Conservation (phyloP, 306 rosid genomes). For the Corylus heterophylla region DNA sequence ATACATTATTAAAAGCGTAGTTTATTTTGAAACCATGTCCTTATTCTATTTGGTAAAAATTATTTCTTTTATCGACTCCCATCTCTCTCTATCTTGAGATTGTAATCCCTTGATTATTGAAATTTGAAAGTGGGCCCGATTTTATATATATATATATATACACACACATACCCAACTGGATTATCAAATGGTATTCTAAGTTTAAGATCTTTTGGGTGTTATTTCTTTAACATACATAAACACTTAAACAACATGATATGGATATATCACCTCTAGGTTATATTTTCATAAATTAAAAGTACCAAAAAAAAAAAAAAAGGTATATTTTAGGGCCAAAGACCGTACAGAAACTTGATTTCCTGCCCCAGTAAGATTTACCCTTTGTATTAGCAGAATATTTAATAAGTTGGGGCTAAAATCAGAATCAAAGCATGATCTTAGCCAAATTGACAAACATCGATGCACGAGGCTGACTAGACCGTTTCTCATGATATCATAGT, state of each 20-base stretch:
- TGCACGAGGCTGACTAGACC: constrained; percentile 9
- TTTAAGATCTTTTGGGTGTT: background rate
- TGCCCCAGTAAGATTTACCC: too few relatives aligned
- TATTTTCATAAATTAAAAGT: background rate
- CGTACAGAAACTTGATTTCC: too few relatives aligned
- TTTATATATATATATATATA: too few relatives aligned
- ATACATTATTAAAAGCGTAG: background rate
- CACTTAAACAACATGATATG: background rate
- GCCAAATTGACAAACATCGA: constrained; percentile 17
- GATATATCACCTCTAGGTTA: background rate
- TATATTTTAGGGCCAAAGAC: background rate
- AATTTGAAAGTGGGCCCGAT: background rate
- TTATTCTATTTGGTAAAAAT: background rate
- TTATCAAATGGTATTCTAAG: background rate
- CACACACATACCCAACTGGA: too few relatives aligned
- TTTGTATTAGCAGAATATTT: background rate
- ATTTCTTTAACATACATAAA: background rate
- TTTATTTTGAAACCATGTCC: background rate
- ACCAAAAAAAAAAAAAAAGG: background rate
- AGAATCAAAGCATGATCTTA: constrained; percentile 24
- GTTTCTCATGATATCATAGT: background rate
- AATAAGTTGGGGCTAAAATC: background rate
- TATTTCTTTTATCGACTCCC: background rate
- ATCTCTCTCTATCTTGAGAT: background rate
- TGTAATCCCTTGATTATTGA: background rate